These are phyloP conservation scores for Xerocomus cyaneibrunnescens DNA, from an alignment of 1,284 basidiomycete species.

Conservation along the genomic window DNA sequence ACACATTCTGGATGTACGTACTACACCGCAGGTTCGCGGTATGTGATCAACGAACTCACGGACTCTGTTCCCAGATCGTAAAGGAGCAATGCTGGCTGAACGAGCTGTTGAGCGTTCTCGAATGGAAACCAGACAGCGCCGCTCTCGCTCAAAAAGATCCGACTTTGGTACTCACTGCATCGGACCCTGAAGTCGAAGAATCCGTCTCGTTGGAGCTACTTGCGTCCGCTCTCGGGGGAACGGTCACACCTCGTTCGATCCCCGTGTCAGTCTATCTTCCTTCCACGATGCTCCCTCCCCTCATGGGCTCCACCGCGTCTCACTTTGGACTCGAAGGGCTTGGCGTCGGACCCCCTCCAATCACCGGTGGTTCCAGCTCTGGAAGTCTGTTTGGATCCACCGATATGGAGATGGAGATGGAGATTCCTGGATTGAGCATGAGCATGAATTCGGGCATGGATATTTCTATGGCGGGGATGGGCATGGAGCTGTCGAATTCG, in stretches of 20 bases:
- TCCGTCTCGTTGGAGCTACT: slow-evolving; percentile 24
- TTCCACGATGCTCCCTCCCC: slow-evolving; percentile 24
- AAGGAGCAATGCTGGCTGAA: slow-evolving; percentile 80
- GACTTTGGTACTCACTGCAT: slow-evolving; percentile 24
- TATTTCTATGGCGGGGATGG: slow-evolving; percentile 30
- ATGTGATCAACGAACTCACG: neutral
- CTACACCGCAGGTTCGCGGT: neutral
- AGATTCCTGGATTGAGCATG: slow-evolving; percentile 36
- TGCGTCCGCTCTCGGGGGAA: slow-evolving; percentile 33
- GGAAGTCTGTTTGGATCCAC: slow-evolving; percentile 35
- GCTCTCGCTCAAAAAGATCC: slow-evolving; percentile 15
- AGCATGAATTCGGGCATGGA: slow-evolving; percentile 35
- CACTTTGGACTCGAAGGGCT: slow-evolving; percentile 33
- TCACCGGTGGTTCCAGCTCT: slow-evolving; percentile 25
- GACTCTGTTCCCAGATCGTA: slow-evolving; percentile 52
- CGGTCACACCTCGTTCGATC: slow-evolving; percentile 31
- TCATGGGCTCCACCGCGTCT: slow-evolving; percentile 18
- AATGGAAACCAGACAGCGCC: slow-evolving; percentile 52
- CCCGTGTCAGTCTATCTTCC: slow-evolving; percentile 37
- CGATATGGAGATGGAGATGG: slow-evolving; percentile 38
- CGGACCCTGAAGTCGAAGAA: slow-evolving; percentile 45
- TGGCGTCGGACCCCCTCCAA: slow-evolving; percentile 27
- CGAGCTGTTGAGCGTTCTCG: slow-evolving; percentile 53
- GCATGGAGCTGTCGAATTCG: slow-evolving; percentile 24
- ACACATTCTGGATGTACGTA: slow-evolving; percentile 63